Percentiles rank a stretch among this genome's conserved stretches.
Evolutionary conservation across 2,329 filamentous ascomycete species (phyloP).

Genomic region (Colletotrichum cereale): DNA sequence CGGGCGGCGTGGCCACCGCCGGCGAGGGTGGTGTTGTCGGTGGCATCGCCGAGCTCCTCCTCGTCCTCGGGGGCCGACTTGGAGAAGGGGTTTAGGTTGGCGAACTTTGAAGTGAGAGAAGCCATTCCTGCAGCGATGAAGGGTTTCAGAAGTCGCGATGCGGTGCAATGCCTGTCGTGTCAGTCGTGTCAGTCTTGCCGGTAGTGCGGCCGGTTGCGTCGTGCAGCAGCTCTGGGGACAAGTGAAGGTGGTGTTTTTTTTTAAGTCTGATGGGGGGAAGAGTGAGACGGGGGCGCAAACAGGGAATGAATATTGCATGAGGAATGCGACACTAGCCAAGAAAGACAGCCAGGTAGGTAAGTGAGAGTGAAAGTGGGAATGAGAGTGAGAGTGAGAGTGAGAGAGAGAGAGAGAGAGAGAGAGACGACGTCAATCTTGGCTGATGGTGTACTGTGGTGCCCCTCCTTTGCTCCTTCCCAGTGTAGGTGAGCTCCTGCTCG

Average conservation of each 20-base stretch:
- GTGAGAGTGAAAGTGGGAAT: neutral
- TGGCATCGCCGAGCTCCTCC: conserved; percentile 66
- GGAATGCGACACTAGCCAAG: neutral
- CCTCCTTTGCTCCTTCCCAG: conserved; percentile 14
- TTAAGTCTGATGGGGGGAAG: neutral
- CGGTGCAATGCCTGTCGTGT: neutral
- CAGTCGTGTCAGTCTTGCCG: conserved; percentile 7
- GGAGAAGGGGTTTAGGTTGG: conserved; percentile 56
- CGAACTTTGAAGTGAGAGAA: conserved; percentile 43
- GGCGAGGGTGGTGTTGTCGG: conserved; percentile 64
- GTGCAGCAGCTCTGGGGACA: neutral
- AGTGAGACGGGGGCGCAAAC: neutral
- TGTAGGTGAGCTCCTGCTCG: conserved; percentile 7
- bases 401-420: neutral
- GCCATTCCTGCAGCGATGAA: conserved; percentile 19
- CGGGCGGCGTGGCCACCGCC: conserved; percentile 70
- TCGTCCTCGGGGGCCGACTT: conserved; percentile 49
- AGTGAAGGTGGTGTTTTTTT: neutral
- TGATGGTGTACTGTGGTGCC: conserved; percentile 28
- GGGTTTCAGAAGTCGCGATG: neutral
- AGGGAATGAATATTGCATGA: neutral
- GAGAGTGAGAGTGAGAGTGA: neutral
- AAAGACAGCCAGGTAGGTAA: neutral
- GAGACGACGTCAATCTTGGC: conserved; percentile 36
- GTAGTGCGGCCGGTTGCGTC: neutral